phyloP scores from a whole-genome alignment of 2,329 filamentous ascomycete genomes.

The Penicillium occitanis region DNA sequence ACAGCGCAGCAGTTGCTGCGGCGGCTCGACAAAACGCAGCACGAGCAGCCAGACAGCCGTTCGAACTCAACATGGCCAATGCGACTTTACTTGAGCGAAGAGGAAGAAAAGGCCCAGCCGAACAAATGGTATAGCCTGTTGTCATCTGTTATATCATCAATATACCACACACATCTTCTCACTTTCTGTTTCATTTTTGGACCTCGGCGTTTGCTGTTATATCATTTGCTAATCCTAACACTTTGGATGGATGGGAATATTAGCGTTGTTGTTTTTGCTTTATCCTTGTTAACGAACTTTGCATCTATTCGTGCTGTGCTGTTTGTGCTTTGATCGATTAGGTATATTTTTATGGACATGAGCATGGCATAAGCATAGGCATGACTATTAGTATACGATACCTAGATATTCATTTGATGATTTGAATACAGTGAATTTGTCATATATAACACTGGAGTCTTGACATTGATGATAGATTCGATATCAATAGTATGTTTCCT shows the following conservation, averaged over 20 bases:
- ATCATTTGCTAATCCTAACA: not conserved
- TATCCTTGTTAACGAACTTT: not conserved
- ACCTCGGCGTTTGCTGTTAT: not conserved
- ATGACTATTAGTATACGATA: slow-evolving; percentile 7
- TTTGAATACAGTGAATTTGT: not conserved
- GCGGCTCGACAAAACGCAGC: slow-evolving; percentile 80
- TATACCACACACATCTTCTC: not conserved
- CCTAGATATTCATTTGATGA: slow-evolving; percentile 1
- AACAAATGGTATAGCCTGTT: slow-evolving; percentile 12
- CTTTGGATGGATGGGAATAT: slow-evolving; percentile 2
- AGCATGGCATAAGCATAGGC: slow-evolving; percentile 6
- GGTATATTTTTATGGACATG: slow-evolving; percentile 5
- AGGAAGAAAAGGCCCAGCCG: slow-evolving; percentile 39
- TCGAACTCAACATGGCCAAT: slow-evolving; percentile 89
- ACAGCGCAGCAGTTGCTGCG: slow-evolving; percentile 78
- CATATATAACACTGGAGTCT: not conserved
- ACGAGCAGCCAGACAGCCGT: slow-evolving; percentile 72
- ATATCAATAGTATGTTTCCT: no score
- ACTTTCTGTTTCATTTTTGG: not conserved
- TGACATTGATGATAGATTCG: not conserved
- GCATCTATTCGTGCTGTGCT: not conserved
- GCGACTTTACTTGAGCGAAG: slow-evolving; percentile 80
- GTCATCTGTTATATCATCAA: not conserved
- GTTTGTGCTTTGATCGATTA: not conserved
- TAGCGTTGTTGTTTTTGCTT: slow-evolving; percentile 1